Evolutionary conservation across 2,329 filamentous ascomycete genomes (phyloP), one percentile per base, ranked within the genome.

Genomic region (Claviceps africana): DNA sequence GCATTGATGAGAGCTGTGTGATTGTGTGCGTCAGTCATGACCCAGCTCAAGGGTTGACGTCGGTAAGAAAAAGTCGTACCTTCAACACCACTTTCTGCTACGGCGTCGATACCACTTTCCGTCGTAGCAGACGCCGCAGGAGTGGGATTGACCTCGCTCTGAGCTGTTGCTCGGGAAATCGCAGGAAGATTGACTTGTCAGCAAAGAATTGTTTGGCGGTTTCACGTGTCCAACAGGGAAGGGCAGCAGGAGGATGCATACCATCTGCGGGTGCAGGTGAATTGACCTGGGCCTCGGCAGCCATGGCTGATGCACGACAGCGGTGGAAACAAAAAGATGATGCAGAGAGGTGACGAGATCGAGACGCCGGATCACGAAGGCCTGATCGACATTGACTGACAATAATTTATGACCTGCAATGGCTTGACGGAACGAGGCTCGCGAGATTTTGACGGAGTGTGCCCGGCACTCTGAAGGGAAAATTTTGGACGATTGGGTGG

Each of bases 1-100:
- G 96, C 63, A 55, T 74, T 73, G 60, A 81, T 74, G 50, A 81
- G 69, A 53, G 76, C 76, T 74, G 42, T 8, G 45, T 6, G 22
- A 8, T n/a, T 31, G n/a, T 8, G 8, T 19, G 19, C 45, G 40
- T 53, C 21, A 46, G 42, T 40, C 30, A 48, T 15, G 8, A 25
- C 43, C 31, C 19, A 22, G 3, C 22, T 28, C n/a, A 25, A 37
- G 30, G 10, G 40, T 33, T 22, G 9, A n/a, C 13, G 13, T 44
- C 13, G 44, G 9, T 37, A 15, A 25, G n/a, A 25, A 25, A 31
- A 10, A 7, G 50, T 46, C 55, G 45, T 62, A 70, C 68, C 61
- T 60, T 71, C 68, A 31, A 59, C 61, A 50, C 59, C 67, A 50
- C 58, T 56, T 42, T 68, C 66, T n/a, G 59, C 55, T 22, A 63